Base-by-base conservation (phyloP, 495 filamentous ascomycete species). In the Tuber indicum region DNA sequence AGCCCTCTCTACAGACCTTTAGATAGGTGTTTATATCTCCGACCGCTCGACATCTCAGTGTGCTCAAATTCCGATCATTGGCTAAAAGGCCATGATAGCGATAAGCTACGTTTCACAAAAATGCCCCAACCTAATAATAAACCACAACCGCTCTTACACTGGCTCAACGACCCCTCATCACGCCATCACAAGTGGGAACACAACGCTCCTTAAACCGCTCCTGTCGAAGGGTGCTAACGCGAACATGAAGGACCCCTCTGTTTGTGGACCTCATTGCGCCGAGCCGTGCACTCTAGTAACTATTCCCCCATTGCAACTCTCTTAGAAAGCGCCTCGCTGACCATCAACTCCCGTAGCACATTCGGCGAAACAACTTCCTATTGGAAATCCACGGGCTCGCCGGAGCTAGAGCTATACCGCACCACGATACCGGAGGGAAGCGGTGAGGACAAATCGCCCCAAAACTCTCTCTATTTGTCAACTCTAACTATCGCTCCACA, bases 191-290 rank as follows among this genome's bases (percentile, higher is more conserved):
- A 66, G 58, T 32, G 58, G 58, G 58, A 66, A 66, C 26, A 66
- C 58, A 66, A 17, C n/a, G 12, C 58, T 66, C 58, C 58, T 66
- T 66, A 66, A 66, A 66, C 32, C 58, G n/a, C 58, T 66, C 10
- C 58, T 66, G n/a, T 26, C 58, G 32, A 66, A 66, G 26, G 58
- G 58, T 66, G 58, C 58, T 66, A 66, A 66, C 14, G 58, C 58
- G 12, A 32, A 66, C 58, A 3, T 66, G n/a, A 66, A 32, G 26
- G 58, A 66, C 26, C 58, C 12, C 58, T 66, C 58, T 26, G 32
- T 32, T n/a, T n/a, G 12, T 66, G 58, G 58, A 66, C n/a, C 3
- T 66, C 58, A 66, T 32, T 66, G 26, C 58, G 32, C 58, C 58
- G 32, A 66, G 58, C 58, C 58, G 58, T 66, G n/a, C 58, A 66